Evolutionary conservation across 2,329 filamentous ascomycete genomes (phyloP).

Genomic region (Diaporthe caulivora): DNA sequence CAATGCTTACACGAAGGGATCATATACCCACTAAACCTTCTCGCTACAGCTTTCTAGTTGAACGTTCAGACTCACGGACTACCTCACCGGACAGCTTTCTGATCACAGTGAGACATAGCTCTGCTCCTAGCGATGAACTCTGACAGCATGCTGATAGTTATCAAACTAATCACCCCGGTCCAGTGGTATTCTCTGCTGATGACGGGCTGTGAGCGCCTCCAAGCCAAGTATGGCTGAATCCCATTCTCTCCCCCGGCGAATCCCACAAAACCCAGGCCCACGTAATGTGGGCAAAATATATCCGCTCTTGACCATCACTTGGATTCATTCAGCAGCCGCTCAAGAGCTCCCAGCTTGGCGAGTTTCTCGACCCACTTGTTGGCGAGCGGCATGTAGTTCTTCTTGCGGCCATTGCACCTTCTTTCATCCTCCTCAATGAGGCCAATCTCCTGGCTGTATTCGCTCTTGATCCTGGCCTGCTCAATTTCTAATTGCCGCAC

Average conservation of each 20-base stretch:
- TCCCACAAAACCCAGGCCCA: not conserved
- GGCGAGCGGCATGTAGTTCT: slow-evolving; percentile 78
- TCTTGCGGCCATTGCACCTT: slow-evolving; percentile 66
- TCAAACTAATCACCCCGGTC: not conserved
- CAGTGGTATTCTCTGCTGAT: not conserved
- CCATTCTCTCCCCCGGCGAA: too few relatives aligned
- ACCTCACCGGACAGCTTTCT: too few relatives aligned
- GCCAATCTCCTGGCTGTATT: slow-evolving; percentile 63
- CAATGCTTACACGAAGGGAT: too few relatives aligned
- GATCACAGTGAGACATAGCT: not conserved
- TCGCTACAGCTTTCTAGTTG: too few relatives aligned
- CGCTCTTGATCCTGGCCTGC: slow-evolving; percentile 55
- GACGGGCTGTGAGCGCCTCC: not conserved
- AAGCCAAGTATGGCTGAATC: not conserved
- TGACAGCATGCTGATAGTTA: not conserved
- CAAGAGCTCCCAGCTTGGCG: slow-evolving; percentile 74
- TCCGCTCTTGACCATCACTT: not conserved
- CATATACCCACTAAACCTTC: too few relatives aligned
- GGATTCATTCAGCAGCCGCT: slow-evolving; percentile 50
- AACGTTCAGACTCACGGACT: not conserved
- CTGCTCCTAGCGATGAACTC: not conserved
- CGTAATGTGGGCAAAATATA: too few relatives aligned
- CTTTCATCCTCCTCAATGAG: slow-evolving; percentile 61
- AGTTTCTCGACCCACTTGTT: slow-evolving; percentile 78
- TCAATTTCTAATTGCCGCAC: slow-evolving; percentile 53